Evolutionary conservation across 345 rosid species (phyloP).

Genomic region (Adansonia digitata): DNA sequence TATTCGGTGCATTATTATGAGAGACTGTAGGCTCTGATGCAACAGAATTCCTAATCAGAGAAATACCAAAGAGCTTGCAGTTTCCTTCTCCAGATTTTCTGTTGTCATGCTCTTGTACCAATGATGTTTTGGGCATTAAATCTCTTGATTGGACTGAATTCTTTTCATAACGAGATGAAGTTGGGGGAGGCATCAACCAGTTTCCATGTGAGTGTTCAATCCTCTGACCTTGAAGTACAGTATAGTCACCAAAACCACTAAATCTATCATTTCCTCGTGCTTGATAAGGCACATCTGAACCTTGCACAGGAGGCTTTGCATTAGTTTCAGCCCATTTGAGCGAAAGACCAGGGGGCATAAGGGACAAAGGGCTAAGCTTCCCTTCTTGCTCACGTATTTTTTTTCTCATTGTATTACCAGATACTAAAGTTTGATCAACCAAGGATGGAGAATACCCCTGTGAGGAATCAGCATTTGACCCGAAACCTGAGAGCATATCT

Average conservation of each 20-base stretch:
- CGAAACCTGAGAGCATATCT: conserved; percentile 63
- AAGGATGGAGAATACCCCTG: conserved; percentile 29
- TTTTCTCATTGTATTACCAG: conserved; percentile 28
- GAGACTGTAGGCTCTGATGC: conserved; percentile 25
- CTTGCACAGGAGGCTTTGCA: conserved; percentile 26
- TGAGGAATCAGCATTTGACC: conserved; percentile 35
- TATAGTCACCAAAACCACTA: conserved; percentile 36
- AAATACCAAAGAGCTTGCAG: conserved; percentile 75
- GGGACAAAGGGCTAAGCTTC: conserved; percentile 44
- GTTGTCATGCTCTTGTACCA: conserved; percentile 31
- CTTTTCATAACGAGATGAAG: conserved; percentile 30
- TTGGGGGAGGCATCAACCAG: conserved; percentile 51
- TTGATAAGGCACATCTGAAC: conserved; percentile 34
- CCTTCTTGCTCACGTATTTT: conserved; percentile 37
- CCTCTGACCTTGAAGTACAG: conserved; percentile 31
- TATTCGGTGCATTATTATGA: conserved; percentile 24
- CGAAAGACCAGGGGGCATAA: conserved; percentile 44
- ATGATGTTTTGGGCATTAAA: conserved; percentile 22
- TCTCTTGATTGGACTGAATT: conserved; percentile 33
- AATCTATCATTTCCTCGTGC: conserved; percentile 32
- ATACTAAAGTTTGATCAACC: conserved; percentile 31
- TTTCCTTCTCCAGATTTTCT: conserved; percentile 45
- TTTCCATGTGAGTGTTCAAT: conserved; percentile 40
- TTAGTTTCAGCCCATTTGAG: conserved; percentile 37
- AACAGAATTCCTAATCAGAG: conserved; percentile 38